These are phyloP conservation scores for Trifolium dubium DNA, from an alignment of 306 rosid species.

Conservation along the genomic window DNA sequence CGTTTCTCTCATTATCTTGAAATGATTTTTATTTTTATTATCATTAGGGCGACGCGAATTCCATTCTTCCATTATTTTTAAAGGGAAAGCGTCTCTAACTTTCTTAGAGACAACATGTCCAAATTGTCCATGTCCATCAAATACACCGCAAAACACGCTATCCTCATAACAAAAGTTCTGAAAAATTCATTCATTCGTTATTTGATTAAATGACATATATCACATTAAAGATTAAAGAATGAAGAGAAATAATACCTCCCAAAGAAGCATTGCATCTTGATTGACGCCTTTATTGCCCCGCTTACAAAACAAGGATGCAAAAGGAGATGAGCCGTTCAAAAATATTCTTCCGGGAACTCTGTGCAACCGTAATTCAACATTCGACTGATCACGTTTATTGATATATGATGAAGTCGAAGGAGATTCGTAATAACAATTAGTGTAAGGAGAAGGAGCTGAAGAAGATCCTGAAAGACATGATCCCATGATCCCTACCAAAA, in stretches of 20 bases:
- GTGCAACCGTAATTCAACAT: slow-evolving; percentile 52
- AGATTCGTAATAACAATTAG: background rate
- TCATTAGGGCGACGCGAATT: slow-evolving; percentile 37
- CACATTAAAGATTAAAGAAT: background rate
- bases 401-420: background rate
- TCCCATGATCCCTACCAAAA: slow-evolving; percentile 14
- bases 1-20: slow-evolving; percentile 49
- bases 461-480: slow-evolving; percentile 8
- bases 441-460: background rate
- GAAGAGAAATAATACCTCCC: slow-evolving; percentile 67
- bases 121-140: slow-evolving; percentile 94
- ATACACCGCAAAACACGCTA: slow-evolving; percentile 76
- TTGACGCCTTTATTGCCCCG: slow-evolving; percentile 78
- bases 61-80: slow-evolving; percentile 68
- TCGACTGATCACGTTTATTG: background rate
- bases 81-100: slow-evolving; percentile 81
- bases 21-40: background rate
- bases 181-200: background rate
- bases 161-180: slow-evolving; percentile 61
- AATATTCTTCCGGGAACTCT: slow-evolving; percentile 66
- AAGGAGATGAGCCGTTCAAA: slow-evolving; percentile 65
- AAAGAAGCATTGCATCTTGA: slow-evolving; percentile 89
- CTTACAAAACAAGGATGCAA: slow-evolving; percentile 65
- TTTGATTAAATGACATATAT: background rate
- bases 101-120: slow-evolving; percentile 85